Base-by-base conservation (phyloP, 1,284 basidiomycete species). In the Lignosus rhinocerotis region DNA sequence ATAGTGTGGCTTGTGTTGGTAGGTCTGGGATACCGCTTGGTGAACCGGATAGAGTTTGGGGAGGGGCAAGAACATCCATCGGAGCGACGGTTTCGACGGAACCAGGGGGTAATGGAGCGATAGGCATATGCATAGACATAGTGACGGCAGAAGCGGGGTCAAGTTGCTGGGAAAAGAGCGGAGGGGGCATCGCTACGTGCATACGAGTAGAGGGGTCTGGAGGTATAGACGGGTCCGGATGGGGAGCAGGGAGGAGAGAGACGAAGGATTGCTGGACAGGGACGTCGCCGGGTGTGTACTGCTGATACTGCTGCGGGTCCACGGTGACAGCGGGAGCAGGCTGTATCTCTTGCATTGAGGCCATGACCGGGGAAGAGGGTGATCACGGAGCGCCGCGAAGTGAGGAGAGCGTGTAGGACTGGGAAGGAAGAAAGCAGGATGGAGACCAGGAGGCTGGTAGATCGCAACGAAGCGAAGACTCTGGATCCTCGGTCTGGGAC, bases 21-120 rank as follows among this genome's bases (percentile, higher is more conserved):
- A 80, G 74, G 64, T 80, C 79, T 30, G 78, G 61, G 42, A 80
- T 61, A 56, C 75, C 75, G 32, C 66, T 66, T 30, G 76, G 66
- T 0, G 71, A 60, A 6, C 62, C 63, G 34, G 67, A 60, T 51
- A 69, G 71, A 12, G 70, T 66, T 19, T 68, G 55, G 12, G 68
- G 56, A 41, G 64, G 38, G 38, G 60, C 56, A 54, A 72, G 21
- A 55, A 75, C 65, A 55, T 81, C 78, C 76, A 82, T 78, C 30
- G 76, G 61, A 42, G 57, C 42, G 57, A 76, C 68, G 60, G 76
- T 74, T 39, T 68, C 60, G 46, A 73, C 50, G 43, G 70, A 57
- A 17, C n/a, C n/a, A n/a, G 72, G 48, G 38, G 69, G 61, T 17
- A 76, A 63, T 55, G 75, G 70, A 51, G 71, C 51, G 51, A 76